Conservation (phyloP, 2,329 filamentous ascomycete species). For the Alternaria alternata region DNA sequence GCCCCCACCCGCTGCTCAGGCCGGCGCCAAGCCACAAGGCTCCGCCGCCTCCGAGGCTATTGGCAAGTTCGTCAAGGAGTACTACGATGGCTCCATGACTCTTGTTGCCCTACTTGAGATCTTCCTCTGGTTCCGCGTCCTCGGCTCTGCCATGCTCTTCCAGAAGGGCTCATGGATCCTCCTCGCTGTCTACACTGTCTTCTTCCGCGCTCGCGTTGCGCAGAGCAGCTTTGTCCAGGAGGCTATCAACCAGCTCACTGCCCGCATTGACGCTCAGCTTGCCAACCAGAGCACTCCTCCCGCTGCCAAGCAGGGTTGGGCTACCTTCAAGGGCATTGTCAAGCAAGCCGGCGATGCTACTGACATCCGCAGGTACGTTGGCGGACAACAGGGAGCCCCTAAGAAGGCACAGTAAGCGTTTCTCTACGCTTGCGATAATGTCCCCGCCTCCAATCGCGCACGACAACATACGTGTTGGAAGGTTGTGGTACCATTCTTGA, state of each 20-base stretch:
- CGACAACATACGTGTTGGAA: constrained; percentile 22
- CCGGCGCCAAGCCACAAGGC: constrained; percentile 65
- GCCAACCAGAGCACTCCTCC: constrained; percentile 89
- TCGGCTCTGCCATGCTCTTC: constrained; percentile 85
- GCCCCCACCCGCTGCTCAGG: constrained; percentile 64
- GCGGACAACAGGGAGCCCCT: constrained; percentile 60
- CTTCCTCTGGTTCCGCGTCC: constrained; percentile 81
- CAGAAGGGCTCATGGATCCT: constrained; percentile 91
- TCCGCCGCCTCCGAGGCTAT: constrained; percentile 80
- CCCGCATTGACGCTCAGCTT: constrained; percentile 80
- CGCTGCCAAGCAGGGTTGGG: constrained; percentile 80
- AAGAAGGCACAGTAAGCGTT: constrained; percentile 67
- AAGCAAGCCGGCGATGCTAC: constrained; percentile 81
- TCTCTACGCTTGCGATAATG: constrained; percentile 14
- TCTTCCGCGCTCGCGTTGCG: constrained; percentile 87
- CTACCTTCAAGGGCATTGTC: constrained; percentile 74
- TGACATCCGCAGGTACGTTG: constrained; percentile 77
- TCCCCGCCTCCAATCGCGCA: constrained; percentile 24
- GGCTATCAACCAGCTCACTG: constrained; percentile 75
- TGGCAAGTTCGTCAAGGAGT: constrained; percentile 93
- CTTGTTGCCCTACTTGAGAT: constrained; percentile 91
- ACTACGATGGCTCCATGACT: constrained; percentile 96
- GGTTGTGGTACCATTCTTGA: constrained; percentile 31
- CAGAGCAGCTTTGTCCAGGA: constrained; percentile 95
- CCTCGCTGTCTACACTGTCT: constrained; percentile 83